Base-by-base conservation (phyloP, 208 protist genomes). In the Acanthamoeba sp. region DNA sequence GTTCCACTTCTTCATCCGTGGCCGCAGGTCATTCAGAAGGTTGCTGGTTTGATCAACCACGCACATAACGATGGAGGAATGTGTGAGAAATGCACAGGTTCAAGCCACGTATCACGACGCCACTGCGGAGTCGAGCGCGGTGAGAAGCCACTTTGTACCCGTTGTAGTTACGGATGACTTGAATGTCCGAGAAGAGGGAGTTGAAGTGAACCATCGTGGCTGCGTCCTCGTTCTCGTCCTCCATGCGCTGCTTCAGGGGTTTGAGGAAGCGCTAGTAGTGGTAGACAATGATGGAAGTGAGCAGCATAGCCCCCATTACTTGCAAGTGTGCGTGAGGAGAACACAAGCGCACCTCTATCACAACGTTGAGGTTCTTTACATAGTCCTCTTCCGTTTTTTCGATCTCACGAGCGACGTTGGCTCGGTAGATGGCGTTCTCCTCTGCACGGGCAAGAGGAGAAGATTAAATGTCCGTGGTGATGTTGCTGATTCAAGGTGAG, bases 111-210 rank as follows among this genome's bases (percentile, higher is more conserved):
- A n/a, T n/a, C n/a, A n/a, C n/a, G n/a, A n/a, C n/a, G n/a, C n/a
- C n/a, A n/a, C n/a, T n/a, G n/a, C n/a, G n/a, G n/a, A n/a, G n/a
- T n/a, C n/a, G n/a, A n/a, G n/a, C n/a, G n/a, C n/a, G n/a, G n/a
- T n/a, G n/a, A n/a, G n/a, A n/a, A n/a, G n/a, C n/a, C n/a, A n/a
- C n/a, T n/a, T n/a, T n/a, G 45, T 87, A 87, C 78, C 36, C 59
- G 59, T 93, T 93, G 62, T 93, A 93, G 50, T 93, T 93, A 14
- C 69, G 59, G 24, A 93, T 93, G 27, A 93, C 84, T 69, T 91
- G 84, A 45, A 69, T 69, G 55, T 91, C 52, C 12, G 84, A 50
- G 29, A 59, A 91, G 38, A 91, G 36, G 18, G 55, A 91, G 84
- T 91, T 91, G 84, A 91, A 91, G 42, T 69, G 20, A 12, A 69